Evolutionary conservation across 768 basidiomycete genomes (phyloP).

Genomic region (Trametes coccinea): DNA sequence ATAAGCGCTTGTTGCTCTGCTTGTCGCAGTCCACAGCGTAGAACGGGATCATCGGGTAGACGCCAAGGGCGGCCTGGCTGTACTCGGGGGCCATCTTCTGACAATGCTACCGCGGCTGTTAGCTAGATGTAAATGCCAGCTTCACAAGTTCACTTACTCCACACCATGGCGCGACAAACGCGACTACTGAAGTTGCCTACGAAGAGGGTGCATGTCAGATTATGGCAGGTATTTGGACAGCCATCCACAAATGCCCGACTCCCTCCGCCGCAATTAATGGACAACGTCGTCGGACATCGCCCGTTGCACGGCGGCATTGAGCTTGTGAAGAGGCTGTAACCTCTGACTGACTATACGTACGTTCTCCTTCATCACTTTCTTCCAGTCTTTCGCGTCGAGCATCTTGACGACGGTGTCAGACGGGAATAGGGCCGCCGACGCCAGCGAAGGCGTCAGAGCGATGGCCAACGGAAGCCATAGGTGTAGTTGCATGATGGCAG

Average conservation of each 20-base stretch:
- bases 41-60: conserved; percentile 80
- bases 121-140: not conserved
- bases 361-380: conserved; percentile 69
- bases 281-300: too few species aligned
- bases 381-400: conserved; percentile 70
- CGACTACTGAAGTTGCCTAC: conserved; percentile 51
- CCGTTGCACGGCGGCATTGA: not conserved
- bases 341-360: conserved; percentile 44
- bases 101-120: conserved; percentile 60
- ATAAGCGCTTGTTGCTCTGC: conserved; percentile 76
- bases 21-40: conserved; percentile 95
- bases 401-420: conserved; percentile 59
- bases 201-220: not conserved
- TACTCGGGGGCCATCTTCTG: conserved; percentile 84
- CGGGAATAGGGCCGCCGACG: conserved; percentile 50
- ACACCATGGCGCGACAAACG: conserved; percentile 96
- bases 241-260: too few species aligned
- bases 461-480: conserved; percentile 32
- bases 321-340: not conserved
- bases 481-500: conserved; percentile 17
- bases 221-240: not conserved
- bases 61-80: conserved; percentile 73
- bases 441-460: conserved; percentile 46
- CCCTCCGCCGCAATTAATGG: too few species aligned
- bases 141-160: conserved; percentile 53